Evolutionary conservation across 2,329 filamentous ascomycete species (phyloP), one percentile per base, ranked within the genome.

Genomic region (Ophiostoma australiae): DNA sequence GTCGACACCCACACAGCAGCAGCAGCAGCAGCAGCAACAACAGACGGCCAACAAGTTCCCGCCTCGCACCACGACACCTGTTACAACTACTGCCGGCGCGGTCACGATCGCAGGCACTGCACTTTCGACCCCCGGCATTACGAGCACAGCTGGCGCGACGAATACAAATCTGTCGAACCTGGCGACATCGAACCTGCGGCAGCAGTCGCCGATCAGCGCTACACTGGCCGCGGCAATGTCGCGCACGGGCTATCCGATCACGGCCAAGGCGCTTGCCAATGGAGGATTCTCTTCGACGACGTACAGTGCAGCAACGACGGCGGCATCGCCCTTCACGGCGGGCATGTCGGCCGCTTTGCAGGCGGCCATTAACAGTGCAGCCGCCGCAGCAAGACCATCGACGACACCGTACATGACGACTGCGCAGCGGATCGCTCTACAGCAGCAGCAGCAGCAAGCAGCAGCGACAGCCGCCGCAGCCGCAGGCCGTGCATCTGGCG

Each of bases 311-410:
- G 68, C 68, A 10, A 69, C 44, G 13, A 61, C 31, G 17, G 68
- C 68, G 0, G 68, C 68, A n/a, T 69, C 68, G n/a, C 35, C 68
- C 2, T 35, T 72, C 15, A 72, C 71, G 33, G 71, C 71, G 0
- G 71, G 71, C 27, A 72, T 72, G 71, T 37, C 71, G 41, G 71
- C 71, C 1, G 71, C 71, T 4, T 31, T 72, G 39, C 68, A 66
- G 48, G 67, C 68, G 11, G 71, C 71, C 39, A 72, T 70, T 41
- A 72, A 70, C 39, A 72, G 70, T 15, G 71, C 71, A 7, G 71
- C 71, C 10, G 35, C 69, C 8, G 70, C 70, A 6, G 68, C 68
- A 2, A 37, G 70, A 1, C 70, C 70, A n/a, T 39, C 48, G 41
- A 70, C 48, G 8, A 61, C 66, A 63, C 68, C 44, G 48, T 52